Conservation (phyloP, 192 early-diverging fungal genomes). For the Lunasporangiospora selenospora region DNA sequence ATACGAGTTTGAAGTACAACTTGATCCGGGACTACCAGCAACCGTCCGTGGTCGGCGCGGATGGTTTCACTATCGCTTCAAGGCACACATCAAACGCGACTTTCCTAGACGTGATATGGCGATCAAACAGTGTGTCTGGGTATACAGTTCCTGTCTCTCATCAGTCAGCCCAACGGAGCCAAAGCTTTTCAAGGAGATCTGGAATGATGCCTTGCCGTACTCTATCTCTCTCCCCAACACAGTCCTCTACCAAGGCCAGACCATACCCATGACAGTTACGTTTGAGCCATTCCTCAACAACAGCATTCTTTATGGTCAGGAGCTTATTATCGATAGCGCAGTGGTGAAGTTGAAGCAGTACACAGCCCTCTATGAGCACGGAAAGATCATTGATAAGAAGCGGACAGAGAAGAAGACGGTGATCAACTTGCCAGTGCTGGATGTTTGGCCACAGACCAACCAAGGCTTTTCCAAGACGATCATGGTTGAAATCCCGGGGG, state of each 20-base stretch:
- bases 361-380: conserved; percentile 14
- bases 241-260: conserved; percentile 34
- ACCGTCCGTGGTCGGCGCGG: conserved; percentile 19
- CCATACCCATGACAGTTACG: conserved; percentile 15
- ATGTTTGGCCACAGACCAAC: conserved; percentile 20
- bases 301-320: conserved; percentile 12
- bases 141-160: conserved; percentile 16
- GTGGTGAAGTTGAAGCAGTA: conserved; percentile 39
- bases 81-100: conserved; percentile 21
- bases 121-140: conserved; percentile 29
- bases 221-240: conserved; percentile 22
- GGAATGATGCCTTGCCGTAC: conserved; percentile 23
- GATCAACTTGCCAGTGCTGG: conserved; percentile 5
- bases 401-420: conserved; percentile 14
- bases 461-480: conserved; percentile 29
- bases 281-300: conserved; percentile 17
- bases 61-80: conserved; percentile 44
- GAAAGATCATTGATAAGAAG: background rate
- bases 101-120: conserved; percentile 42
- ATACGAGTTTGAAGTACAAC: conserved; percentile 24
- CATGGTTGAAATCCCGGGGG: conserved; percentile 25
- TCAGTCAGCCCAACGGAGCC: conserved; percentile 8
- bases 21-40: conserved; percentile 19
- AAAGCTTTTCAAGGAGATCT: conserved; percentile 23
- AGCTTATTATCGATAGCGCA: conserved; percentile 18